Evolutionary conservation across 148 eudicot genomes (phyloP), one percentile per base, ranked within the genome.

Genomic region (Hydrangea macrophylla): DNA sequence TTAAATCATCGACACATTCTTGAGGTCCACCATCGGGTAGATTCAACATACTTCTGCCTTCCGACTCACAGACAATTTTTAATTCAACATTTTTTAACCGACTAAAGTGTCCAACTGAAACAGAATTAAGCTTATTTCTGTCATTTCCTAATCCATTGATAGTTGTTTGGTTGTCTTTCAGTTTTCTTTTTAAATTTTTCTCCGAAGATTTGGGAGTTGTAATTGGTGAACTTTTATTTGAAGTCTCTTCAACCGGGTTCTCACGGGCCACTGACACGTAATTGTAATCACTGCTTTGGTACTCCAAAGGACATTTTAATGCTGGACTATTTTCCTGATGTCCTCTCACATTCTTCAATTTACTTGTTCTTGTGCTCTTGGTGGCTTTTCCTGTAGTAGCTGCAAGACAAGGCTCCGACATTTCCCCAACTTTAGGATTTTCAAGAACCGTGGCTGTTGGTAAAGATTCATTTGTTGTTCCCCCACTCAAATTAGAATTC

Each of bases 61-160:
- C 60, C 48, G 67, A 35, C 60, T 53, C 55, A 36, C 36, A 22
- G 20, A 48, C 57, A 50, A 25, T 61, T 36, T 33, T 35, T 10
- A 33, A 27, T 62, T 18, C 17, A 61, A 40, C 40, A 30, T 7
- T 59, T 32, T 33, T 32, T 13, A 59, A 59, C 48, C n/a, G 67
- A 40, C 24, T 32, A 23, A 5, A 18, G 27, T 17, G 18, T 12
- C 15, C 44, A 18, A n/a, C 23, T 39, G 66, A 62, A 40, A 40
- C 51, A 40, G 20, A 40, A 37, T 25, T 40, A 18, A 24, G 2
- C 30, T 23, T 31, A 58, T 31, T 58, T 28, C 27, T 58, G 28
- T 15, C 62, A 28, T 31, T 28, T 28, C 6, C 31, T 31, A 39
- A 10, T 23, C 2, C 11, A 37, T 35, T 35, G 28, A 33, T 39